Evolutionary conservation across 2,329 filamentous ascomycete genomes (phyloP).

Genomic region (Amauroascus verrucosus): DNA sequence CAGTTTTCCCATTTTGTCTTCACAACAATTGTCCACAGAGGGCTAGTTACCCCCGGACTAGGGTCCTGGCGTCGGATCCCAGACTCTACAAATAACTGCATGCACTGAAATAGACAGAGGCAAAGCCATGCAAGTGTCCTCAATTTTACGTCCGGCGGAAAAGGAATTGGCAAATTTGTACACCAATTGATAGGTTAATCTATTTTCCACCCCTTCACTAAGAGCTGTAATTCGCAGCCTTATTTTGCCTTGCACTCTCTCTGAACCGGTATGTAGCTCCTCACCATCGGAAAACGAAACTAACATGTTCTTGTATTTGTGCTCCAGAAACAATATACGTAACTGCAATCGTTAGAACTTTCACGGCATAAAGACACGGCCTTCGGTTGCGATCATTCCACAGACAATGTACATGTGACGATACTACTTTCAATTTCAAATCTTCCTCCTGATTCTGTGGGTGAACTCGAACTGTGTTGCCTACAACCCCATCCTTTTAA

Average conservation of each 20-base stretch:
- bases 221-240: background rate
- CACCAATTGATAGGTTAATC: conserved; percentile 5
- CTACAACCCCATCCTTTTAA: background rate
- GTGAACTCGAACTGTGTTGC: background rate
- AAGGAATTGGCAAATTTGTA: background rate
- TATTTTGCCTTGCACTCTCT: background rate
- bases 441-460: background rate
- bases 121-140: conserved; percentile 7
- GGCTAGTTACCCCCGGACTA: background rate
- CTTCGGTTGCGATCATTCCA: background rate
- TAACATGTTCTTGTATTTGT: background rate
- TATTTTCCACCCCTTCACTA: background rate
- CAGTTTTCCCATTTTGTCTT: background rate
- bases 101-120: background rate
- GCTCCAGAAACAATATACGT: background rate
- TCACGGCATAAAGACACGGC: background rate
- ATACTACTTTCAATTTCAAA: background rate
- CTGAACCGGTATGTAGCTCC: background rate
- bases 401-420: background rate
- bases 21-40: background rate
- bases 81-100: background rate
- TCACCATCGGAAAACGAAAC: background rate
- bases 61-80: background rate
- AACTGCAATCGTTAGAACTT: background rate
- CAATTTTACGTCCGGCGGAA: background rate